These are phyloP conservation scores for Xylaria cubensis DNA, from an alignment of 495 filamentous ascomycete genomes.

Conservation along the genomic window DNA sequence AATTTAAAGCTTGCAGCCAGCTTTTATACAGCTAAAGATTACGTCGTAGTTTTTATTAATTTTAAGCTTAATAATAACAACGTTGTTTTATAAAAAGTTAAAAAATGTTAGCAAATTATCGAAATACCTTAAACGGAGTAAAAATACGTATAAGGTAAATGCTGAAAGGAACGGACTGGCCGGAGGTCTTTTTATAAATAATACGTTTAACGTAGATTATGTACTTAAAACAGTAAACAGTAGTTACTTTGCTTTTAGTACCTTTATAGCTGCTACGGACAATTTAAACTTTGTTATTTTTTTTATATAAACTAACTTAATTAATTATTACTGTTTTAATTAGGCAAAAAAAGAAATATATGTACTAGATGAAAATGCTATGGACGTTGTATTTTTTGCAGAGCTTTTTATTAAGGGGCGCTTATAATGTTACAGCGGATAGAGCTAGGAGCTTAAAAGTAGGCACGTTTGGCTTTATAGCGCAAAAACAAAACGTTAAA, in stretches of 20 bases:
- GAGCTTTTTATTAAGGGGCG: conserved; percentile 94
- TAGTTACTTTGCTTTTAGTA: conserved; percentile 92
- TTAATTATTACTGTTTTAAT: not conserved
- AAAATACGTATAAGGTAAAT: conserved; percentile 68
- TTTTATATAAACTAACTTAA: conserved; percentile 44
- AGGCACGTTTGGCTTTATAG: conserved; percentile 96
- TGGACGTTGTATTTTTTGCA: conserved; percentile 96
- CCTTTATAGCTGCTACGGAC: conserved; percentile 91
- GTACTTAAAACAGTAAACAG: conserved; percentile 96
- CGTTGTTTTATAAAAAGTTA: not conserved
- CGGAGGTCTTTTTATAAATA: conserved; percentile 90
- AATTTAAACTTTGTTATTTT: conserved; percentile 93
- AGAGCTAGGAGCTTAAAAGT: conserved; percentile 91
- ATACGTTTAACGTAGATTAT: conserved; percentile 91
- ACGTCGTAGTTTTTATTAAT: no score
- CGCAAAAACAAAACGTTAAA: conserved; percentile 73
- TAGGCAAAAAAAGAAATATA: no score
- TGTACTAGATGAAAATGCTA: conserved; percentile 84
- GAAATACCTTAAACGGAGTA: not conserved
- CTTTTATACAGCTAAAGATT: no score
- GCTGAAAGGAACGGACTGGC: conserved; percentile 85
- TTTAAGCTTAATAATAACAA: no score
- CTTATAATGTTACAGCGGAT: conserved; percentile 92
- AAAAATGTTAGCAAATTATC: not conserved
- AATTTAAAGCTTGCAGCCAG: no score